Conservation (phyloP, 257 asterid species). For the Euphrasia confusa region DNA sequence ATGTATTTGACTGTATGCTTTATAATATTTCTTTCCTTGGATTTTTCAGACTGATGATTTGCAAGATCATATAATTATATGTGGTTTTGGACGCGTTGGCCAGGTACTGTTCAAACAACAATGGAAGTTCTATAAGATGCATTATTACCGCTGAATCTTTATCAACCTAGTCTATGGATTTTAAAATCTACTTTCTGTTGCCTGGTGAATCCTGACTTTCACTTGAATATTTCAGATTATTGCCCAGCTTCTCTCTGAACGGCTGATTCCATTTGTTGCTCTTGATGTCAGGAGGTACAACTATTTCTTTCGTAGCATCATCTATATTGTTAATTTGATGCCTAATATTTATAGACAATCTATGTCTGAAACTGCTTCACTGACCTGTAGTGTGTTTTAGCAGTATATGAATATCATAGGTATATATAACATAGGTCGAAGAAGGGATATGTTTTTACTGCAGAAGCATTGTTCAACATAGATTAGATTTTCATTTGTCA, state of each 20-base stretch:
- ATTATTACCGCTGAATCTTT: slow-evolving; percentile 3
- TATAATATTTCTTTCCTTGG: slow-evolving; percentile 25
- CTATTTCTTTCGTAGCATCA: slow-evolving; percentile 10
- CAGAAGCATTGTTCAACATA: slow-evolving; percentile 11
- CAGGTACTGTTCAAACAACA: slow-evolving; percentile 51
- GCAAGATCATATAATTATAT: slow-evolving; percentile 93
- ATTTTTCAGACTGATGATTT: slow-evolving; percentile 88
- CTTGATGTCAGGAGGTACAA: slow-evolving; percentile 96
- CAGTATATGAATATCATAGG: slow-evolving; percentile 4
- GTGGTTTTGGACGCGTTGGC: slow-evolving; percentile 99
- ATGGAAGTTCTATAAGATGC: slow-evolving; percentile 9
- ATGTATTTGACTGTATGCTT: slow-evolving; percentile 12
- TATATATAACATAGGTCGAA: slow-evolving; percentile 2
- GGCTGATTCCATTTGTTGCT: slow-evolving; percentile 97
- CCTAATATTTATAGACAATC: background rate
- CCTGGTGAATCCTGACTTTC: slow-evolving; percentile 15
- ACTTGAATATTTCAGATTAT: slow-evolving; percentile 61
- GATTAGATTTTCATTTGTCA: slow-evolving; percentile 1
- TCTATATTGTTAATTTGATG: slow-evolving; percentile 10
- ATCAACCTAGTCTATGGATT: slow-evolving; percentile 14
- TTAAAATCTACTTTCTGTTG: background rate
- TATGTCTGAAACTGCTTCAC: background rate
- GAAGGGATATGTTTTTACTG: slow-evolving; percentile 4
- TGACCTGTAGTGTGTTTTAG: background rate
- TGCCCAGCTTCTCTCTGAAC: slow-evolving; percentile 99